A percentile compares a stretch with the other conserved stretches of the same genome.
Conservation (phyloP, 768 basidiomycete species). For the Russula sp. region DNA sequence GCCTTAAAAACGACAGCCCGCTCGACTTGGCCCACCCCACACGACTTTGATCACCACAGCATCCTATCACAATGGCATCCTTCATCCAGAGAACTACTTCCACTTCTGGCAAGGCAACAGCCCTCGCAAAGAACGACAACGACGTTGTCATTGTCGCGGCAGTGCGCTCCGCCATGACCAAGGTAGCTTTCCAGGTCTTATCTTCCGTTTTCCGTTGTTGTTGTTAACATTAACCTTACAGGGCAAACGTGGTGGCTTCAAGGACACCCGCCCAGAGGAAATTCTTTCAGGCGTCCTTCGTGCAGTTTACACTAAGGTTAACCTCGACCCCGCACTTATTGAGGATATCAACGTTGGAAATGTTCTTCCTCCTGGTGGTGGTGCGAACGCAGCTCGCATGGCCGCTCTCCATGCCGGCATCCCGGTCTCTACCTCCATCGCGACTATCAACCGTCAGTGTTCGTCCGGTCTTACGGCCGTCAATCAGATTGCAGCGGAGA, state of each 20-base stretch:
- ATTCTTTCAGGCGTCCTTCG: conserved; percentile 70
- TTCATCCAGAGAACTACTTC: conserved; percentile 22
- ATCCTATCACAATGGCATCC: conserved; percentile 20
- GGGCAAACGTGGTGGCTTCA: conserved; percentile 85
- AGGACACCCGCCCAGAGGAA: conserved; percentile 81
- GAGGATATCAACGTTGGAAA: conserved; percentile 85
- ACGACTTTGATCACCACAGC: not conserved
- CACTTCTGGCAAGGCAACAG: conserved; percentile 18
- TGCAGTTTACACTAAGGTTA: conserved; percentile 58
- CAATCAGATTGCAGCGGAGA: conserved; percentile 75
- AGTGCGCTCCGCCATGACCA: conserved; percentile 86
- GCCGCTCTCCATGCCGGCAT: conserved; percentile 83
- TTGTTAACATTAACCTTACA: conserved; percentile 26
- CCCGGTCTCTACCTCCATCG: conserved; percentile 62
- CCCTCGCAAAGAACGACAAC: conserved; percentile 63
- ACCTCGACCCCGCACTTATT: conserved; percentile 73
- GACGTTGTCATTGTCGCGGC: conserved; percentile 91
- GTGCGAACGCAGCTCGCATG: conserved; percentile 77
- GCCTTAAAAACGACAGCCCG: not conserved
- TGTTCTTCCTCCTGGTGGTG: conserved; percentile 81
- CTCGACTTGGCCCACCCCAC: no score
- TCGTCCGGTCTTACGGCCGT: conserved; percentile 81
- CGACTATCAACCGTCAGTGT: conserved; percentile 88
- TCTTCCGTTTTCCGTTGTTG: conserved; percentile 1
- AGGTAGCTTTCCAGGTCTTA: conserved; percentile 40